Evolutionary conservation across 768 basidiomycete species (phyloP).

Genomic region (Clavulina sp.): DNA sequence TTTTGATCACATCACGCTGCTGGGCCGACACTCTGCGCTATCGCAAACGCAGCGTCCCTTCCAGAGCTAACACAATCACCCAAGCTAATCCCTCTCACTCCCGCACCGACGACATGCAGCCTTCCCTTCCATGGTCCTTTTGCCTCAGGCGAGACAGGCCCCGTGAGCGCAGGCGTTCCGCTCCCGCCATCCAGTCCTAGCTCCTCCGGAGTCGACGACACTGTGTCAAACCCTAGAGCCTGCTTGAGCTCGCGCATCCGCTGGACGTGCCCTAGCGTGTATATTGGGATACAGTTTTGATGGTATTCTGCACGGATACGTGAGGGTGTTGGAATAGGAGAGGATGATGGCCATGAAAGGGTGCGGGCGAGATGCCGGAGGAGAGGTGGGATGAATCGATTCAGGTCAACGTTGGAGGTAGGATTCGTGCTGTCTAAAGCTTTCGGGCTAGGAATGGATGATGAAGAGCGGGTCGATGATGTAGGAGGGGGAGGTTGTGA

Average conservation of each 20-base stretch:
- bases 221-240: conserved; percentile 21
- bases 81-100: conserved; percentile 72
- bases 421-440: not conserved
- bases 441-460: not conserved
- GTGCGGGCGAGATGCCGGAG: conserved; percentile 3
- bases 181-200: too few relatives aligned
- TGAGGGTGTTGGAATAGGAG: conserved; percentile 37
- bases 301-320: conserved; percentile 38
- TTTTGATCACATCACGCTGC: too few relatives aligned
- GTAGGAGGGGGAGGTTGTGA: conserved; percentile 16
- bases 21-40: too few relatives aligned
- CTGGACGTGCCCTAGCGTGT: conserved; percentile 48
- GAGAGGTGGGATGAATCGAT: conserved; percentile 6
- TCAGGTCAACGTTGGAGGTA: not conserved
- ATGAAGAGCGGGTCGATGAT: conserved; percentile 15
- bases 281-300: conserved; percentile 60
- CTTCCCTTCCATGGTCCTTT: conserved; percentile 25
- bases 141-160: too few relatives aligned
- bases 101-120: conserved; percentile 44
- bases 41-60: conserved; percentile 24
- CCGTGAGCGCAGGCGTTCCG: too few relatives aligned
- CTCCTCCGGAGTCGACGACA: too few relatives aligned
- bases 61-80: conserved; percentile 72
- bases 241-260: conserved; percentile 43
- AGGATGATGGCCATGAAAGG: conserved; percentile 22